Evolutionary conservation across 306 rosid genomes (phyloP).

Genomic region (Bauhinia variegata): DNA sequence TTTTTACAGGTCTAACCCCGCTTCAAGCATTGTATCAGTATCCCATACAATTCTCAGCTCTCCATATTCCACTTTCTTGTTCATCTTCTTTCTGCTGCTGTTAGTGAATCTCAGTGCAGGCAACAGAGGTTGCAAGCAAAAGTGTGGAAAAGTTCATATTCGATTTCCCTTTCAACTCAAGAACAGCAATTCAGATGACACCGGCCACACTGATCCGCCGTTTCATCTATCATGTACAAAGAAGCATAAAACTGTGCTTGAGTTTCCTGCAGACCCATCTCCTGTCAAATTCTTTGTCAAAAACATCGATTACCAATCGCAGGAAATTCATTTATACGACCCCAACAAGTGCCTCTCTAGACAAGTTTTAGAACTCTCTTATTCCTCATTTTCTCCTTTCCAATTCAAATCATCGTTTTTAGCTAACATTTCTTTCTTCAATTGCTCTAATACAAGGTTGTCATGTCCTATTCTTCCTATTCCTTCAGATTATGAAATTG

Average conservation of each 20-base stretch:
- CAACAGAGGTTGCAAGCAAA: too few species aligned
- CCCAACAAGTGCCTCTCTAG: neutral
- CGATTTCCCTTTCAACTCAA: conserved; percentile 40
- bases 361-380: neutral
- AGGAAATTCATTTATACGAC: neutral
- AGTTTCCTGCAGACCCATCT: neutral
- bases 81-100: too few species aligned
- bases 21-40: too few species aligned
- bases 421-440: neutral
- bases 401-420: neutral
- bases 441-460: conserved; percentile 1
- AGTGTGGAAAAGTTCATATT: conserved; percentile 11
- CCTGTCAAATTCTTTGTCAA: neutral
- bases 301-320: neutral
- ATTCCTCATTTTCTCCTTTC: neutral
- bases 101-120: too few species aligned
- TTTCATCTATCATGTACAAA: conserved; percentile 1
- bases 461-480: neutral
- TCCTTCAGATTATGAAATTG: too few species aligned
- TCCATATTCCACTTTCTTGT: too few species aligned
- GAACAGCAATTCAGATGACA: neutral
- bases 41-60: too few species aligned
- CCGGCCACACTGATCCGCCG: neutral
- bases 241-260: neutral
- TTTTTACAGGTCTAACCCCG: too few species aligned